Base-by-base conservation (phyloP, 495 filamentous ascomycete species). In the Penicillium paradoxum region DNA sequence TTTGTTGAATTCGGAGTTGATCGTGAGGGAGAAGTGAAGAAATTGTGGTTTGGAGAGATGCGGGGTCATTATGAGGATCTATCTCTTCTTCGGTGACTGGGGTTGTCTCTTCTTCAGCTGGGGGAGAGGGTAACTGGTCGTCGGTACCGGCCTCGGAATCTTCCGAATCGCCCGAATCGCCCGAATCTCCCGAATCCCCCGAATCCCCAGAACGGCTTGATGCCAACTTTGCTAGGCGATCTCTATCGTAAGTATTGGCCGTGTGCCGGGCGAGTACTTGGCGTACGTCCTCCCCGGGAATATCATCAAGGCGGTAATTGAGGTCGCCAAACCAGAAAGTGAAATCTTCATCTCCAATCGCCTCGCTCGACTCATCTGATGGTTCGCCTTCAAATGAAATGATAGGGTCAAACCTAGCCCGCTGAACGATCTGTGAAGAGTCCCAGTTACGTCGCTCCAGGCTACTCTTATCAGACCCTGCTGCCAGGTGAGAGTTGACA, bases 321-420 rank as follows among this genome's bases (percentile, higher is more conserved):
- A 99, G 77, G 68, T 99, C 95, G 18, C 95, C 95, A 65, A 95
- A 90, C 89, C 91, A 97, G 59, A 97, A 96, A 1, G 85, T 80
- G 69, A 96, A 91, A 64, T 97, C 93, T 54, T 92, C 90, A 41
- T 90, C 85, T 1, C 90, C 91, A 54, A 99, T 85, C n/a, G 70
- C 73, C 55, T 95, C 89, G 10, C 71, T 72, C 22, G 65, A 65
- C 1, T 72, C 73, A 37, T 78, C 74, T 17, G 68, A 62, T n/a
- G 76, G 54, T 2, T 69, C 74, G 9, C 80, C 77, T 3, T 78
- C 76, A 46, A 83, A 71, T 37, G 74, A 73, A n/a, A n/a, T n/a
- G 15, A 92, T 77, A 1, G 89, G 82, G 5, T 85, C 79, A 63
- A 97, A 97, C 50, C 76, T 82, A 11, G 89, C 83, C 25, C 90